A percentile compares a stretch with the other conserved stretches of the same genome.
Conservation (phyloP, 2,329 filamentous ascomycete species). For the Fusarium subglutinans region DNA sequence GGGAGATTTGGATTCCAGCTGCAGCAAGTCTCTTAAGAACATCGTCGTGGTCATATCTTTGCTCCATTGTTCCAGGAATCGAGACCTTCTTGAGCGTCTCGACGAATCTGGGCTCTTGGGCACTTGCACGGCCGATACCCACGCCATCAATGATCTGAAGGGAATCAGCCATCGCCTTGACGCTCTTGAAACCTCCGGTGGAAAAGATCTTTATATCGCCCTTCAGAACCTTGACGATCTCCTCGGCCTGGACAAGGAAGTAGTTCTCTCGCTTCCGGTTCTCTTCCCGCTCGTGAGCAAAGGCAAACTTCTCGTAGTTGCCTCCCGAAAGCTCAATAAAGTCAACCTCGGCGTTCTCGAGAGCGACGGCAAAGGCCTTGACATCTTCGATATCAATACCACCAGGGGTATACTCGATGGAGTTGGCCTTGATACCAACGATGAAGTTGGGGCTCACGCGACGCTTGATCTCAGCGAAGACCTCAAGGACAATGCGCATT, state of each 20-base stretch:
- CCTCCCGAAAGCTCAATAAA: slow-evolving; percentile 68
- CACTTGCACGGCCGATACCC: slow-evolving; percentile 7
- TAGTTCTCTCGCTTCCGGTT: slow-evolving; percentile 64
- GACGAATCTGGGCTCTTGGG: slow-evolving; percentile 16
- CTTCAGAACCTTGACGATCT: slow-evolving; percentile 50
- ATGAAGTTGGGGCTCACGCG: slow-evolving; percentile 54
- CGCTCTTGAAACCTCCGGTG: slow-evolving; percentile 23
- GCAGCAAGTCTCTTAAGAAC: slow-evolving; percentile 6
- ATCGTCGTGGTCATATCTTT: slow-evolving; percentile 12
- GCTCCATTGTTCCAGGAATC: slow-evolving; percentile 1
- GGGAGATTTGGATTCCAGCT: slow-evolving; percentile 14
- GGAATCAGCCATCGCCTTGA: slow-evolving; percentile 19
- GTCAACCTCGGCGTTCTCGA: slow-evolving; percentile 60
- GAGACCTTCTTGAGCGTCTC: slow-evolving; percentile 2
- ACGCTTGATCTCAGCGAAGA: slow-evolving; percentile 55
- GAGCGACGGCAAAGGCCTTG: slow-evolving; percentile 53
- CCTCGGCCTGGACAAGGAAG: slow-evolving; percentile 66
- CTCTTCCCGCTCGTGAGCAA: slow-evolving; percentile 60
- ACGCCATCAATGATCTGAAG: slow-evolving; percentile 21
- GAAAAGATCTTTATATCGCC: slow-evolving; percentile 24
- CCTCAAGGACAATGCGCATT: slow-evolving; percentile 54
- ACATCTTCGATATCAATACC: slow-evolving; percentile 61
- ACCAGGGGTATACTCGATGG: slow-evolving; percentile 61
- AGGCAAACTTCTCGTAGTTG: slow-evolving; percentile 64
- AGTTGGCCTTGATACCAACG: slow-evolving; percentile 65